Evolutionary conservation across 1,284 basidiomycete species (phyloP), one percentile per base, ranked within the genome.

Genomic region (Veloporphyrellus conicus): DNA sequence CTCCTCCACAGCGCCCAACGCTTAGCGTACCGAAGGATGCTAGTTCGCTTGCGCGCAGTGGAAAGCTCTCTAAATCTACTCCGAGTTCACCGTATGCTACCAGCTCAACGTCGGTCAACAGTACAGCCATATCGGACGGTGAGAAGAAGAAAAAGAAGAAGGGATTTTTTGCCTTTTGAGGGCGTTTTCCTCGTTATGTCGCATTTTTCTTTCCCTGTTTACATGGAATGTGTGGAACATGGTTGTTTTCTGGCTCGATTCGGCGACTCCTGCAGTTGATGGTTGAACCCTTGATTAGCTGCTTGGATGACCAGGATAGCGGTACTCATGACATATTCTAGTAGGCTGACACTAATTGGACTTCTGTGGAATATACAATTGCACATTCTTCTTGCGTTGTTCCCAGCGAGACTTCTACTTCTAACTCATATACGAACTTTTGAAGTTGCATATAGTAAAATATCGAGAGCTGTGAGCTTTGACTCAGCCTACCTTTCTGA

Each of bases 101-200:
- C 14, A 78, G 78, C 38, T 67, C 72, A 6, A 66, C 66, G 33
- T 79, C 81, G 8, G 61, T 69, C 40, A 71, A 68, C 23, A 69
- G 71, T 22, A 72, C 71, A 19, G 50, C 59, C 37, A 66, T 67
- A 16, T 67, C 58, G 59, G 59, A 64, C 40, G 69, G 76, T 49
- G 78, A 82, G 54, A 78, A 87, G 64, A 83, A 84, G 71, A 87
- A 87, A 71, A 90, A 87, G 75, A 88, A 87, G 73, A 81, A 79
- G 60, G 78, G 84, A 16, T 73, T 92, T 59, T 89, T 90, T 70
- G 72, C 77, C 35, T 84, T 84, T 59, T 82, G 55, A 71, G 23
- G 12, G 15, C 3, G 9, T 34, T 34, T 12, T 34, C 19, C 4
- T 31, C 18, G 5, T 42, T 12, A 3, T 36, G 16, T 39, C 8